Conservation (phyloP, 352 stramenopile species). For the Blastocystis sp. region DNA sequence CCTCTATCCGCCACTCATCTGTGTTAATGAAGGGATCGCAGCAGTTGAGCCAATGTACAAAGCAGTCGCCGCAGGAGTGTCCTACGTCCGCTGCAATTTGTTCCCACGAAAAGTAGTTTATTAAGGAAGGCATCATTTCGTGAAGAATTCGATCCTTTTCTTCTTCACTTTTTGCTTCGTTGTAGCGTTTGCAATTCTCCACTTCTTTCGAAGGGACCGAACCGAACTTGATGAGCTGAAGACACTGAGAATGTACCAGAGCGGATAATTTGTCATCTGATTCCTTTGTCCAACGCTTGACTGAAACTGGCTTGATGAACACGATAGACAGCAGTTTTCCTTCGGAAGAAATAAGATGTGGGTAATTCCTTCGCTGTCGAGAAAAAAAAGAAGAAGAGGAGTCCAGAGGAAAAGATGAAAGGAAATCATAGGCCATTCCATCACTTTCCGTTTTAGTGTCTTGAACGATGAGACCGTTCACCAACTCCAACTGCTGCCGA, state of each 20-base stretch:
- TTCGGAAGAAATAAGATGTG: neutral
- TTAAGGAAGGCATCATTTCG: neutral
- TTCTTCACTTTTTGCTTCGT: neutral
- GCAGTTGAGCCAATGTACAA: constrained; percentile 58
- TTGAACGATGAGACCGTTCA: neutral
- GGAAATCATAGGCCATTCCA: neutral
- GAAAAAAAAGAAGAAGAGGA: neutral
- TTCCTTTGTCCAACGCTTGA: neutral
- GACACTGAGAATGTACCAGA: neutral
- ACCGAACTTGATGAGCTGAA: neutral
- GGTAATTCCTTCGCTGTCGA: neutral
- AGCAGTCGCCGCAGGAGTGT: constrained; percentile 17
- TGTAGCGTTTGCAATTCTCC: neutral
- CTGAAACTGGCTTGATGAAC: neutral
- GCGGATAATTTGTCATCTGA: neutral
- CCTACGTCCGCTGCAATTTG: neutral
- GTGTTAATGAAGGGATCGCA: constrained; percentile 40
- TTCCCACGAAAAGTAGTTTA: constrained; percentile 38
- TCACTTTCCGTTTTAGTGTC: neutral
- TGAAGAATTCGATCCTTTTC: neutral
- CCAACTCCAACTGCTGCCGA: neutral
- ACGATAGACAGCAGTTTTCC: neutral
- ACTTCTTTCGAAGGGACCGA: neutral
- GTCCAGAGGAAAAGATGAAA: neutral
- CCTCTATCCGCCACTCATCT: neutral